phyloP scores from a whole-genome alignment of 192 early-diverging fungal genomes.

The Coemansia reversa region DNA sequence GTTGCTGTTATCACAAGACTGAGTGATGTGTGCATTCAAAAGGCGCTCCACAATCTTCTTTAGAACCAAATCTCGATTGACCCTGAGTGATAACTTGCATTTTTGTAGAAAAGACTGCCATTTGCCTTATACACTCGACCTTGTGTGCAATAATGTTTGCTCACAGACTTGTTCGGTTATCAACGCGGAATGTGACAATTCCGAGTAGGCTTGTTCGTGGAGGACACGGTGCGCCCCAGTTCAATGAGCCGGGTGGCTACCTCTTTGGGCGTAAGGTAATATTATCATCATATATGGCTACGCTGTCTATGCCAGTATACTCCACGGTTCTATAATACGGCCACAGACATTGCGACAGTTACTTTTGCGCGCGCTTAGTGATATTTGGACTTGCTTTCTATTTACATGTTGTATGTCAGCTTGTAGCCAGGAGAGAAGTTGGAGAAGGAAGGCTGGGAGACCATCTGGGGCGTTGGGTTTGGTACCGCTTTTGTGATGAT shows the following conservation, averaged over 20 bases:
- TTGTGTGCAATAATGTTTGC: constrained; percentile 21
- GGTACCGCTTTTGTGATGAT: constrained; percentile 59
- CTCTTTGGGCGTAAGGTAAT: constrained; percentile 76
- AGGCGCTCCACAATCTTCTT: no score
- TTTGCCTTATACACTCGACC: no score
- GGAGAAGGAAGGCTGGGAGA: constrained; percentile 76
- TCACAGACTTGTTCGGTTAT: constrained; percentile 25
- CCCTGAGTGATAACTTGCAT: no score
- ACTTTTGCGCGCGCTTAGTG: neutral
- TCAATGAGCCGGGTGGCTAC: constrained; percentile 73
- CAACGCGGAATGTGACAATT: constrained; percentile 15
- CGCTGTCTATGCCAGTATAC: neutral
- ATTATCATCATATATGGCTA: neutral
- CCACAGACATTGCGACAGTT: neutral
- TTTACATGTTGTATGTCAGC: constrained; percentile 1
- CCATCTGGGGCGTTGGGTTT: constrained; percentile 62
- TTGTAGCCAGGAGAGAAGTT: constrained; percentile 63
- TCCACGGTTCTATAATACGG: neutral
- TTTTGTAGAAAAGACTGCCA: no score
- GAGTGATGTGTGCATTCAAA: no score
- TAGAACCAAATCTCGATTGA: no score
- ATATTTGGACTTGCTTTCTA: constrained; percentile 31
- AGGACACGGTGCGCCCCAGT: constrained; percentile 58
- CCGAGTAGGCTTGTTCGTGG: constrained; percentile 57
- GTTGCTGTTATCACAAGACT: no score